These are phyloP conservation scores for Amylocarpus encephaloides DNA, from an alignment of 2,329 filamentous ascomycete species.

Conservation along the genomic window DNA sequence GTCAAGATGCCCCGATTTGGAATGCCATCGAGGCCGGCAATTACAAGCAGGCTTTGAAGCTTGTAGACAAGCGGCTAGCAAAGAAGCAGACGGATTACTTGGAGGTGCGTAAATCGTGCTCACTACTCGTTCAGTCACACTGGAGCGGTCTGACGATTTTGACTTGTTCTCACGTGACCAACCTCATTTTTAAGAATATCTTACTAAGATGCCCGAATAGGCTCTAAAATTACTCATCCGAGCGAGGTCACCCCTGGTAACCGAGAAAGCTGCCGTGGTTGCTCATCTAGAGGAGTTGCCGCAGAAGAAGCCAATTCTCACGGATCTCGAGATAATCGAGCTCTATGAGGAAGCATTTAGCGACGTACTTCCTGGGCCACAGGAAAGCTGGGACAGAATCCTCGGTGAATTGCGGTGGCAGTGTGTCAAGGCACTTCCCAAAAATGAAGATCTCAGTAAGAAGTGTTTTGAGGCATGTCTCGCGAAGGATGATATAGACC, in stretches of 20 bases:
- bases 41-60: slow-evolving; percentile 32
- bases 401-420: slow-evolving; percentile 30
- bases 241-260: slow-evolving; percentile 18
- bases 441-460: slow-evolving; percentile 26
- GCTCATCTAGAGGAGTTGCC: slow-evolving; percentile 25
- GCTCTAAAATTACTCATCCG: slow-evolving; percentile 30
- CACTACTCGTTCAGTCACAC: background rate
- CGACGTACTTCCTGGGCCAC: slow-evolving; percentile 18
- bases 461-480: slow-evolving; percentile 30
- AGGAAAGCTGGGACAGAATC: slow-evolving; percentile 25
- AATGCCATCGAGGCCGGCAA: slow-evolving; percentile 31
- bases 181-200: background rate
- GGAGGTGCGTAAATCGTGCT: slow-evolving; percentile 23
- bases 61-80: slow-evolving; percentile 31
- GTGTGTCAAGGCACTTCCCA: slow-evolving; percentile 28
- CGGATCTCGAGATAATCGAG: slow-evolving; percentile 27
- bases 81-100: slow-evolving; percentile 30
- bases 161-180: slow-evolving; percentile 14
- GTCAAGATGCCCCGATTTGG: slow-evolving; percentile 30
- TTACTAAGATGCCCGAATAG: slow-evolving; percentile 20
- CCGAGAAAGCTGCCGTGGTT: slow-evolving; percentile 27
- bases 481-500: slow-evolving; percentile 28
- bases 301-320: slow-evolving; percentile 17
- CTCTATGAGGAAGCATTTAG: slow-evolving; percentile 28
- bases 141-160: background rate